Evolutionary conservation across 2,329 filamentous ascomycete genomes (phyloP), one percentile per base, ranked within the genome.

Genomic region (Aspergillus flavus): DNA sequence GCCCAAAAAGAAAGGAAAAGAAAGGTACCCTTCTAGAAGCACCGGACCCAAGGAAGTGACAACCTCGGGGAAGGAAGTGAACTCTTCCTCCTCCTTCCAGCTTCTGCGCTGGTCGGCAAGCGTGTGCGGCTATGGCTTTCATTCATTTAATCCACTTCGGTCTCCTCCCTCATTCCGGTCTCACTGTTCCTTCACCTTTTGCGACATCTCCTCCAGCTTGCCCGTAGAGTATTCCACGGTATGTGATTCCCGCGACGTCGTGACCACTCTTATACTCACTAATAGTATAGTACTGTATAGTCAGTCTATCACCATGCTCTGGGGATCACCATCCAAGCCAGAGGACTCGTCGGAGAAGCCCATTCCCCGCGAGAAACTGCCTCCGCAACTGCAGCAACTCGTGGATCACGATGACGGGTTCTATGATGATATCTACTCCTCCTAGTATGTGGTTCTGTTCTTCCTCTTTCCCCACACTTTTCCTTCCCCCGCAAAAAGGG

Each of bases 401-500:
- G 78, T 88, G 9, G 84, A 89, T 68, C 79, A 79, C 60, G 84
- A 96, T 11, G 91, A 92, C 36, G 89, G 87, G 71, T 88, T 93
- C 71, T 91, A 92, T 77, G 91, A 93, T 63, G 87, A 92, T 64
- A 78, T 96, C 43, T 89, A 91, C 66, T 89, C 93, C 62, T 91
- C 92, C 79, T 89, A 90, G 91, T 94, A 86, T 67, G 90, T 86
- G 3, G 54, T 43, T 32, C 9, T 14, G 16, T 39, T 26, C 12
- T 58, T 23, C 41, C 43, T 41, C 19, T 23, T 57, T 56, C 64
- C 60, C 41, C 57, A 58, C 45, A 62, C 21, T 50, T 56, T 45
- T 59, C 32, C 32, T 21, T 56, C 36, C 55, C 54, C 54, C 26
- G 60, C 41, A 34, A 34, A 36, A 21, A 36, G 36, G 21, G 6